Evolutionary conservation across 768 basidiomycete genomes (phyloP), one percentile per base, ranked within the genome.

Genomic region (Agrocybe praecox): DNA sequence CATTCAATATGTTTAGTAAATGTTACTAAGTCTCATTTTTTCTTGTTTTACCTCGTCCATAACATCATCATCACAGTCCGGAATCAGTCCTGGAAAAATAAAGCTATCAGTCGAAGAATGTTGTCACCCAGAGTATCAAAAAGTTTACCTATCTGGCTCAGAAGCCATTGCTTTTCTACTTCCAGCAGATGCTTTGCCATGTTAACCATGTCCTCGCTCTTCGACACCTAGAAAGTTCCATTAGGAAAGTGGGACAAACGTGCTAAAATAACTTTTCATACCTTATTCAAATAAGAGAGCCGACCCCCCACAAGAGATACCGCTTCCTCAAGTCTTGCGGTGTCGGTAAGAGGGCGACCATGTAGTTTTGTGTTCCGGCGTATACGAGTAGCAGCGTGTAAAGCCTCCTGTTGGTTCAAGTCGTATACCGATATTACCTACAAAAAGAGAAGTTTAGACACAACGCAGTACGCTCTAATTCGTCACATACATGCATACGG

Each of bases 11-110:
- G n/a, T n/a, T n/a, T n/a, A n/a, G n/a, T n/a, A n/a, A n/a, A n/a
- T n/a, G n/a, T n/a, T n/a, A n/a, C n/a, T n/a, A n/a, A n/a, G n/a
- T n/a, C n/a, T n/a, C n/a, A n/a, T n/a, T n/a, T n/a, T n/a, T n/a
- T n/a, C n/a, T n/a, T n/a, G n/a, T n/a, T 43, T 17, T 15, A 90
- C 90, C 79, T 94, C 94, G 70, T 94, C 93, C 92, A 91, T 92
- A 55, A 91, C 85, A 65, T 91, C 89, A 72, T 92, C 90, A 68
- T 94, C 92, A 65, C 85, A 87, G 66, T 92, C 92, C 8, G 83
- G 82, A 56, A 94, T 94, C 47, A 93, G 76, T 2, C 78, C 81
- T 82, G 43, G 6, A 14, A n/a, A 10, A 43, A 24, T 22, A 40
- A 40, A 43, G 24, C 46, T 12, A 46, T 17, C 22, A 44, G 29